Percentiles rank a stretch among this genome's conserved stretches.
Conservation (phyloP, 2,329 filamentous ascomycete species). For the Claviceps arundinis region DNA sequence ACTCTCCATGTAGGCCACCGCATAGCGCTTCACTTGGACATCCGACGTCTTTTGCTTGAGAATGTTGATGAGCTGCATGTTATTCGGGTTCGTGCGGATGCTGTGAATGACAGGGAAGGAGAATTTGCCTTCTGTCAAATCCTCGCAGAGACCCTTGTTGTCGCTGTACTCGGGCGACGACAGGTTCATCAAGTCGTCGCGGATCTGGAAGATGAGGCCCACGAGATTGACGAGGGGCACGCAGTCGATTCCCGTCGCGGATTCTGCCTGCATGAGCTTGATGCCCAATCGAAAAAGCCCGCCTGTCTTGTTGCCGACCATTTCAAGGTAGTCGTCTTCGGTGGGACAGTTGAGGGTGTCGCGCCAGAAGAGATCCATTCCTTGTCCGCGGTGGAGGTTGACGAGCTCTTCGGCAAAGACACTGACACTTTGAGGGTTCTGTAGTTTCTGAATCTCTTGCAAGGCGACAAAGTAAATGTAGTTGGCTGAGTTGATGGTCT, state of each 20-base stretch:
- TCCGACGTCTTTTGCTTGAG: slow-evolving; percentile 80
- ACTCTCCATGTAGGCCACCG: slow-evolving; percentile 78
- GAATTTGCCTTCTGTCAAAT: slow-evolving; percentile 94
- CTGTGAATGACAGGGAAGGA: slow-evolving; percentile 91
- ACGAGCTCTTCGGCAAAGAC: slow-evolving; percentile 74
- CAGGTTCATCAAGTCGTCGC: slow-evolving; percentile 90
- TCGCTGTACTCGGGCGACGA: slow-evolving; percentile 59
- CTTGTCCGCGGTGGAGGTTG: slow-evolving; percentile 76
- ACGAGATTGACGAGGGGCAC: slow-evolving; percentile 75
- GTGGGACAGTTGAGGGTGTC: slow-evolving; percentile 73
- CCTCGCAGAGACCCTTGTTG: slow-evolving; percentile 91
- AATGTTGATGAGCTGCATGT: slow-evolving; percentile 79
- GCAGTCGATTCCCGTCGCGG: slow-evolving; percentile 46
- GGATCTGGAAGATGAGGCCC: slow-evolving; percentile 79
- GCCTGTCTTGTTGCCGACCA: slow-evolving; percentile 85
- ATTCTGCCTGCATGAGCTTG: slow-evolving; percentile 78
- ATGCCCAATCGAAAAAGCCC: slow-evolving; percentile 75
- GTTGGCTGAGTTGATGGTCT: slow-evolving; percentile 85
- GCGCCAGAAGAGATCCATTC: slow-evolving; percentile 85
- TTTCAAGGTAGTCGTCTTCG: slow-evolving; percentile 85
- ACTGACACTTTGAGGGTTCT: slow-evolving; percentile 51
- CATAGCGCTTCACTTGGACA: slow-evolving; percentile 81
- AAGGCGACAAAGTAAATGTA: slow-evolving; percentile 78
- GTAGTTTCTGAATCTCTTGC: slow-evolving; percentile 58
- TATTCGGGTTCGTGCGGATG: slow-evolving; percentile 62